Percentiles rank a stretch among this genome's conserved stretches.
These are phyloP conservation scores for Puya raimondii DNA, from an alignment of 176 grass and related monocot genomes.

Conservation along the genomic window DNA sequence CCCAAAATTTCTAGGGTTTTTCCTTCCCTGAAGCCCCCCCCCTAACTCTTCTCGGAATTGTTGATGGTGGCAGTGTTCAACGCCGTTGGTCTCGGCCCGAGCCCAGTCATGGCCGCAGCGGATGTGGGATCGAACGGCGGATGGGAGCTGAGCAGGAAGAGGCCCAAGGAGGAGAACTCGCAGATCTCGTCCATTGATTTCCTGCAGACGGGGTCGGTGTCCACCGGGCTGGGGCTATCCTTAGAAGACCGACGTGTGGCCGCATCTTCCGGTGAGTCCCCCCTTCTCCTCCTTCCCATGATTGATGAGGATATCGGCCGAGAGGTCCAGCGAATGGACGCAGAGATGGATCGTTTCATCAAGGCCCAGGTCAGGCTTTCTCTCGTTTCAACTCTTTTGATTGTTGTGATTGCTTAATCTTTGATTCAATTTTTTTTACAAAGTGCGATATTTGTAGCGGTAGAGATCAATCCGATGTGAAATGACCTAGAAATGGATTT, in stretches of 20 bases:
- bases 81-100: conserved; percentile 45
- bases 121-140: conserved; percentile 31
- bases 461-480: no score
- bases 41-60: conserved; percentile 1
- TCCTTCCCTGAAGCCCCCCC: neutral
- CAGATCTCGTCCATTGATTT: conserved; percentile 99
- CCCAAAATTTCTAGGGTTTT: conserved; percentile 15
- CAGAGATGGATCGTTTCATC: conserved; percentile 96
- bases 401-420: no score
- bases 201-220: conserved; percentile 94
- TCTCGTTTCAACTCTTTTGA: conserved; percentile 1
- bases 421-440: no score
- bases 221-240: conserved; percentile 77
- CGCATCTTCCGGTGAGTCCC: conserved; percentile 78
- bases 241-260: conserved; percentile 67
- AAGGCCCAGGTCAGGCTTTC: conserved; percentile 61
- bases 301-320: conserved; percentile 80
- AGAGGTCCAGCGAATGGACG: conserved; percentile 83
- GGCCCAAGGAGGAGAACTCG: conserved; percentile 96
- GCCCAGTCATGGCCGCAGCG: neutral
- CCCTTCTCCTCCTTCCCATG: conserved; percentile 68
- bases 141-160: conserved; percentile 54
- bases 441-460: no score
- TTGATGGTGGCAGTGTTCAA: conserved; percentile 47
- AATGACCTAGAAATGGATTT: no score